Percentiles rank a stretch among this genome's conserved stretches.
These are phyloP conservation scores for Austropuccinia psidii DNA, from an alignment of 1,284 basidiomycete genomes.

Conservation along the genomic window DNA sequence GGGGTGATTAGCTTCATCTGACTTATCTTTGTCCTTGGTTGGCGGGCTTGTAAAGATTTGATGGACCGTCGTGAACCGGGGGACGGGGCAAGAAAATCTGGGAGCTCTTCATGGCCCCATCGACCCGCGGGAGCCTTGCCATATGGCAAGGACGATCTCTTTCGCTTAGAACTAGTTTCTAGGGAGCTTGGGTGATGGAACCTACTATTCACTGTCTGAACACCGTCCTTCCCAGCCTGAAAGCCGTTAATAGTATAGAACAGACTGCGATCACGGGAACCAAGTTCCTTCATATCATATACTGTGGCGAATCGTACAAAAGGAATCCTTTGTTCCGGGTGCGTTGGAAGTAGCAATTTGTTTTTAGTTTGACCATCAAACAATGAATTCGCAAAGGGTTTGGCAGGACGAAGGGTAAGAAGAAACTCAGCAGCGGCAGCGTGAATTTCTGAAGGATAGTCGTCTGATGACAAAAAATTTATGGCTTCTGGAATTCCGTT, in stretches of 20 bases:
- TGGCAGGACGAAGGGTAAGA: slow-evolving; percentile 18
- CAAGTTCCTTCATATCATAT: slow-evolving; percentile 2
- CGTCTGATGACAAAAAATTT: background rate
- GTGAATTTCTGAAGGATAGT: background rate
- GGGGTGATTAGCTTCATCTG: background rate
- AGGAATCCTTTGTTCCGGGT: slow-evolving; percentile 23
- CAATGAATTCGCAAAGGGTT: slow-evolving; percentile 6
- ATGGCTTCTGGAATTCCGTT: slow-evolving; percentile 29
- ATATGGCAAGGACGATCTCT: background rate
- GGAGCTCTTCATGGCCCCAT: background rate
- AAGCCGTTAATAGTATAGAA: slow-evolving; percentile 23
- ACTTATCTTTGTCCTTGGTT: background rate
- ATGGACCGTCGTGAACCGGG: background rate
- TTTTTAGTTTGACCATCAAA: background rate
- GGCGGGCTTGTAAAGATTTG: background rate
- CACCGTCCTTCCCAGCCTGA: slow-evolving; percentile 21
- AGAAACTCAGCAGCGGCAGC: slow-evolving; percentile 21
- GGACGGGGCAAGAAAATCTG: background rate
- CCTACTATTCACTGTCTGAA: too few species aligned
- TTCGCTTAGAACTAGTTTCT: too few species aligned
- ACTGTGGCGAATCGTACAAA: slow-evolving; percentile 22
- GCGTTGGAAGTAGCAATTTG: slow-evolving; percentile 1
- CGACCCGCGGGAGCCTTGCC: background rate
- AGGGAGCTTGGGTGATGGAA: background rate
- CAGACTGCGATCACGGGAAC: slow-evolving; percentile 8